phyloP scores from a whole-genome alignment of 176 grass and related monocot species.

The Oryza brachyantha region DNA sequence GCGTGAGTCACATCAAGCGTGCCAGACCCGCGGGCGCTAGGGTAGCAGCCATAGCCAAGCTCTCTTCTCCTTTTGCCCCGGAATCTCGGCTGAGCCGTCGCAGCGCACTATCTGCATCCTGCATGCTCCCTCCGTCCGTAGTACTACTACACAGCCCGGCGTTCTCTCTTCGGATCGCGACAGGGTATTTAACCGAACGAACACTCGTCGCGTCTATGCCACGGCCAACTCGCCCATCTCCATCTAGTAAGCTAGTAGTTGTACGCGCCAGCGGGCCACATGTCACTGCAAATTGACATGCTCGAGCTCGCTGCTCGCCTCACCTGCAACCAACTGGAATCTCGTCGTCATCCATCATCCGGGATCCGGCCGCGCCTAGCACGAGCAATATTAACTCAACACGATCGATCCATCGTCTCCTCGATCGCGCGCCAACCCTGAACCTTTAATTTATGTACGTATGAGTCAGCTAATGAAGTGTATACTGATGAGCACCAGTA shows the following conservation, averaged over 20 bases:
- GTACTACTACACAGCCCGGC: neutral
- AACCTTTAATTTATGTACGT: too few species aligned
- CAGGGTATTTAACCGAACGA: neutral
- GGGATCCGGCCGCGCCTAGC: neutral
- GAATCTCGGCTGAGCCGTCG: conserved; percentile 18
- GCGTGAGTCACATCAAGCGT: too few species aligned
- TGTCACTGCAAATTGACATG: neutral
- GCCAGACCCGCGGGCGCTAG: neutral
- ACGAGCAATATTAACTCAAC: neutral
- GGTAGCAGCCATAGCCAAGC: too few species aligned
- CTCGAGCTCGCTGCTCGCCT: neutral
- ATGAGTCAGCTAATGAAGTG: neutral
- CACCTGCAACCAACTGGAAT: neutral
- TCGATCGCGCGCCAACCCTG: neutral
- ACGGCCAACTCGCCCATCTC: too few species aligned
- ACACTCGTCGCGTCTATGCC: neutral
- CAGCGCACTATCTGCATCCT: neutral
- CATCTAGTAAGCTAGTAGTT: too few species aligned
- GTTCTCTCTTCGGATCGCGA: conserved; percentile 2
- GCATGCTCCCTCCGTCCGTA: too few species aligned
- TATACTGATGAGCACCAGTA: neutral
- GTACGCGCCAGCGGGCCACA: neutral
- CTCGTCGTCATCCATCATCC: neutral
- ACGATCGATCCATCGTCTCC: neutral
- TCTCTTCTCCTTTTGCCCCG: neutral